phyloP scores from a whole-genome alignment of 2,329 filamentous ascomycete genomes.

The Fusarium tanahbumbuense region DNA sequence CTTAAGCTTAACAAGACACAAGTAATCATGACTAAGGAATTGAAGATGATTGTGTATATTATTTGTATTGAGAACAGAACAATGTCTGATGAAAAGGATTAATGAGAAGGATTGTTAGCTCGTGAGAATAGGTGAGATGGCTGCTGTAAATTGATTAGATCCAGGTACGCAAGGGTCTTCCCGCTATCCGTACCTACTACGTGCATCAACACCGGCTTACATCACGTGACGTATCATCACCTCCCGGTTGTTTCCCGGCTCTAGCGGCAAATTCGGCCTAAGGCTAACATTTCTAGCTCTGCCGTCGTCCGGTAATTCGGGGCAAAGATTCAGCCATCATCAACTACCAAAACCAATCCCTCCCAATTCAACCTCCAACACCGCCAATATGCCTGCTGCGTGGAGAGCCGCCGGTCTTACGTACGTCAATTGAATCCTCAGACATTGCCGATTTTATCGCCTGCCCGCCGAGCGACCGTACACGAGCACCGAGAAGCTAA shows the following conservation, averaged over 20 bases:
- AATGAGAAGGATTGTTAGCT: not conserved
- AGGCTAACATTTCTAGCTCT: conserved; percentile 45
- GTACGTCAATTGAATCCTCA: conserved; percentile 69
- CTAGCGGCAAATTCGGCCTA: conserved; percentile 43
- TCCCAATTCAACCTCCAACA: conserved; percentile 51
- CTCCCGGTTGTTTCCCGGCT: conserved; percentile 33
- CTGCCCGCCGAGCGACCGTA: conserved; percentile 21
- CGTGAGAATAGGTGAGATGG: not conserved
- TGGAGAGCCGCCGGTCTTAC: conserved; percentile 98
- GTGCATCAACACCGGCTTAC: not conserved
- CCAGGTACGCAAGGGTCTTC: conserved; percentile 1
- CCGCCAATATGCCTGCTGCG: conserved; percentile 89
- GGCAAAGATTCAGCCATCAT: conserved; percentile 53
- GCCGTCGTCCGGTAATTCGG: conserved; percentile 48
- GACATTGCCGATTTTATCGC: conserved; percentile 8
- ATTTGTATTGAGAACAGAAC: not conserved
- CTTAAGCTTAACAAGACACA: conserved; percentile 9
- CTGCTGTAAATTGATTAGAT: conserved; percentile 4
- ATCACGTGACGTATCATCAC: conserved; percentile 17
- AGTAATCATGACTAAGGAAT: conserved; percentile 14
- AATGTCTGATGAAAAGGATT: not conserved
- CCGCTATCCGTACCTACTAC: not conserved
- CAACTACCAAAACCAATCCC: conserved; percentile 48
- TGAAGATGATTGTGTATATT: not conserved
- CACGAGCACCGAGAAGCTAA: conserved; percentile 51